Evolutionary conservation across 2,329 filamentous ascomycete species (phyloP).

Genomic region (Ophiostoma triangulosporum): DNA sequence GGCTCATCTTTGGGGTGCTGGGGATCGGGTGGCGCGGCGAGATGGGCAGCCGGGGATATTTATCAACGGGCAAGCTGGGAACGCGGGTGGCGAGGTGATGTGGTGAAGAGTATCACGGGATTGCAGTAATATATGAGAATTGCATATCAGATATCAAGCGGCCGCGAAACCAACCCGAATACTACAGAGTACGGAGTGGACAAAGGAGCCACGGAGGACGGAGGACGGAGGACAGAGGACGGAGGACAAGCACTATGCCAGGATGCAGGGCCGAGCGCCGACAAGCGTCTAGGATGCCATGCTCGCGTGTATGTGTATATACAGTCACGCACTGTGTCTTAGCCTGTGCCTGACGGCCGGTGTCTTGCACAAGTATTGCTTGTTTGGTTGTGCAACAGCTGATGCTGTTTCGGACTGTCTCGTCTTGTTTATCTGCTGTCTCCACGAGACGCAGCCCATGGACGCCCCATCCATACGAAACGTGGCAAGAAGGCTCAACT

Average conservation of each 20-base stretch:
- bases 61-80: slow-evolving; percentile 74
- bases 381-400: neutral
- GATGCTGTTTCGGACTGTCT: neutral
- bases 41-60: slow-evolving; percentile 77
- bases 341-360: no score
- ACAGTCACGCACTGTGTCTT: no score
- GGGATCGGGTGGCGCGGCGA: slow-evolving; percentile 78
- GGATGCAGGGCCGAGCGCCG: neutral
- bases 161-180: no score
- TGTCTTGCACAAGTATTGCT: neutral
- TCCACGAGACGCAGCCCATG: neutral
- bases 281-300: neutral
- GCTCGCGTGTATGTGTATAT: neutral
- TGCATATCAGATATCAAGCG: no score
- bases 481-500: neutral
- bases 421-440: neutral
- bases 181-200: no score
- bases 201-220: no score
- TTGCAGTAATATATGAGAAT: no score
- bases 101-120: no score
- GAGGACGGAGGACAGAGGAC: neutral
- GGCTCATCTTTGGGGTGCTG: slow-evolving; percentile 60
- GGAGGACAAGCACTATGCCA: no score
- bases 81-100: slow-evolving; percentile 23
- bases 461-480: neutral